phyloP scores from a whole-genome alignment of 2,329 filamentous ascomycete species.

The Phaeophleospora eucalypticola region DNA sequence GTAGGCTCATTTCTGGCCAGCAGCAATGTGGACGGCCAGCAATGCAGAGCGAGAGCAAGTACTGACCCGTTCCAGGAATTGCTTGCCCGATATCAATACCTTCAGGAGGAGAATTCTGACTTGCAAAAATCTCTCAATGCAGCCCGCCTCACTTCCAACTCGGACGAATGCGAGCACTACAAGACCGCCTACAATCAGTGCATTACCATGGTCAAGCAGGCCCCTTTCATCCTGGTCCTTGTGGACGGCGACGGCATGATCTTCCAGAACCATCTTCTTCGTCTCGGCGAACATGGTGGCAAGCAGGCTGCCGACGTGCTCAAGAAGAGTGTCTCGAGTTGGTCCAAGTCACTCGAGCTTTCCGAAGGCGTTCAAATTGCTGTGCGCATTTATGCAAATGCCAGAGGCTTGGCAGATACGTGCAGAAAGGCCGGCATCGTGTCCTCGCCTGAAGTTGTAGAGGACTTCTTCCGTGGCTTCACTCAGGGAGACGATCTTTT shows the following conservation, averaged over 20 bases:
- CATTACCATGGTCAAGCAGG: not conserved
- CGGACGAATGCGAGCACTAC: slow-evolving; percentile 8
- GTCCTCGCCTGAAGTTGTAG: slow-evolving; percentile 36
- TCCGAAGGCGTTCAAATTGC: slow-evolving; percentile 46
- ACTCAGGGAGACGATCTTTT: slow-evolving; percentile 55
- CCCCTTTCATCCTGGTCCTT: slow-evolving; percentile 56
- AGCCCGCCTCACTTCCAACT: not conserved
- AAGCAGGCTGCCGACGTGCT: slow-evolving; percentile 52
- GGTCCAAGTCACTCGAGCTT: slow-evolving; percentile 32
- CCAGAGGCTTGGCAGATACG: slow-evolving; percentile 29
- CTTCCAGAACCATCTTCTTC: slow-evolving; percentile 28
- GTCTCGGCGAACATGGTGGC: slow-evolving; percentile 48
- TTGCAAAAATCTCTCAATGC: slow-evolving; percentile 12
- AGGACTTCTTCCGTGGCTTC: slow-evolving; percentile 55
- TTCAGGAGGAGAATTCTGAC: slow-evolving; percentile 31
- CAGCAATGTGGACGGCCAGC: not conserved
- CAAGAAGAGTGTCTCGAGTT: slow-evolving; percentile 46
- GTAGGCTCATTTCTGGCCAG: slow-evolving; percentile 7
- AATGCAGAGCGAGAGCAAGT: no score
- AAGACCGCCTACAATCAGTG: not conserved
- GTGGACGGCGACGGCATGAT: slow-evolving; percentile 60
- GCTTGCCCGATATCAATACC: slow-evolving; percentile 37
- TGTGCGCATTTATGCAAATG: slow-evolving; percentile 44
- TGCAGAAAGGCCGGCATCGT: slow-evolving; percentile 40
- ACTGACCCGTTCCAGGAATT: slow-evolving; percentile 34